A percentile compares a stretch with the other conserved stretches of the same genome.
Evolutionary conservation across 2,329 filamentous ascomycete genomes (phyloP).

Genomic region (Epichloe glyceriae): DNA sequence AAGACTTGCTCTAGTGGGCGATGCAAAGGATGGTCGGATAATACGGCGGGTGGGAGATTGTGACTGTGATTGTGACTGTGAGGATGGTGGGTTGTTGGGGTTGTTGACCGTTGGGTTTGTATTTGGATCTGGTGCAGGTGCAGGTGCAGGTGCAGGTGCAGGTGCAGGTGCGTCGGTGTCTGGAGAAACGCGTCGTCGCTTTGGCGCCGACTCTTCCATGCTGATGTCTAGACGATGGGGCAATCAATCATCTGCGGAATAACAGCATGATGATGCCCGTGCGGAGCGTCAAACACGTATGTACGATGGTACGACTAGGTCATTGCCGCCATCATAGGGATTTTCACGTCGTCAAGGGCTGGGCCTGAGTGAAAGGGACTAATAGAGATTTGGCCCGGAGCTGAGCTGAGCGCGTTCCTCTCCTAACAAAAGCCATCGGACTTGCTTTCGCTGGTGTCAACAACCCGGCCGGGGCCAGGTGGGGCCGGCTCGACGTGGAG

Average conservation of each 20-base stretch:
- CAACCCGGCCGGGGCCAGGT: neutral
- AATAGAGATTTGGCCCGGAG: no score
- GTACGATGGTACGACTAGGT: neutral
- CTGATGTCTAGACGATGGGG: neutral
- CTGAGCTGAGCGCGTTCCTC: constrained; percentile 1
- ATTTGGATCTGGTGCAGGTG: neutral
- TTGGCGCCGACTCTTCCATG: constrained; percentile 45
- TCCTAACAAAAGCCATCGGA: constrained; percentile 1
- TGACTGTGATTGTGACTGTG: neutral
- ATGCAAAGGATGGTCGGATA: constrained; percentile 45
- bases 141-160: neutral
- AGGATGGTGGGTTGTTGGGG: constrained; percentile 2
- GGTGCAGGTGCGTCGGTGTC: constrained; percentile 1
- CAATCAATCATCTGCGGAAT: neutral
- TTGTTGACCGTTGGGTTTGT: neutral
- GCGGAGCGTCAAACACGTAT: neutral
- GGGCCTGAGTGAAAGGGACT: no score
- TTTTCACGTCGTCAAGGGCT: neutral
- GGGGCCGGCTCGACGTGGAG: neutral
- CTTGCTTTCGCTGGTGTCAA: neutral
- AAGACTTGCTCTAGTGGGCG: constrained; percentile 53
- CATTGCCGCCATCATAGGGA: neutral
- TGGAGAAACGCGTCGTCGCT: constrained; percentile 22
- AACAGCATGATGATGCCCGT: constrained; percentile 4
- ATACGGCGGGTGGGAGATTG: constrained; percentile 12